Percentiles rank a stretch among this genome's conserved stretches.
Conservation (phyloP, 208 protist genomes). For the Leptomonas pyrrhocoris region DNA sequence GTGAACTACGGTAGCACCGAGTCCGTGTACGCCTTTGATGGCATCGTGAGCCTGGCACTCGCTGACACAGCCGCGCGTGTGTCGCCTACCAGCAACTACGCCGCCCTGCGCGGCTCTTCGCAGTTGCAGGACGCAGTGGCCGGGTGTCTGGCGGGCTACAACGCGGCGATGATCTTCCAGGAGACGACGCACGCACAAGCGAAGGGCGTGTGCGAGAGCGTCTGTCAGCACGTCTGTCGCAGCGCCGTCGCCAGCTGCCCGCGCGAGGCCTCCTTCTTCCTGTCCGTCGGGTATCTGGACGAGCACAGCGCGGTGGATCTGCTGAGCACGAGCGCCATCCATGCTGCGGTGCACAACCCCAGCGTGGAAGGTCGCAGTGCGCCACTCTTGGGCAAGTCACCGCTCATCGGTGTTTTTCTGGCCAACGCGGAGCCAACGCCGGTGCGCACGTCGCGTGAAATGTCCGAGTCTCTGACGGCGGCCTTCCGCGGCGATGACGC, state of each 20-base stretch:
- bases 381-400: constrained; percentile 35
- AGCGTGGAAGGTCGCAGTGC: constrained; percentile 2
- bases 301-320: constrained; percentile 25
- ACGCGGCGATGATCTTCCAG: constrained; percentile 38
- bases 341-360: not conserved
- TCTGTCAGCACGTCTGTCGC: constrained; percentile 28
- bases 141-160: constrained; percentile 34
- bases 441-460: constrained; percentile 11
- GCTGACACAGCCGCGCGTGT: not conserved
- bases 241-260: constrained; percentile 17
- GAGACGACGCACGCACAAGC: constrained; percentile 21
- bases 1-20: constrained; percentile 10
- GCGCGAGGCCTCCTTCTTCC: constrained; percentile 29
- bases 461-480: constrained; percentile 4
- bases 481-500: constrained; percentile 14
- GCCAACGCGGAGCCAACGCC: constrained; percentile 10
- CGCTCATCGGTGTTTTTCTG: constrained; percentile 25
- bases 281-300: constrained; percentile 28
- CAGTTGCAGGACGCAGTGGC: constrained; percentile 28
- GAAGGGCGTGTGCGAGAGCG: constrained; percentile 14
- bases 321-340: constrained; percentile 1
- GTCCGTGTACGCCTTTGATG: constrained; percentile 32
- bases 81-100: constrained; percentile 20
- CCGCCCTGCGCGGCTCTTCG: not conserved
- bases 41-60: constrained; percentile 15